These are phyloP conservation scores for Umbelopsis sp. DNA, from an alignment of 192 early-diverging fungal species.

Conservation along the genomic window DNA sequence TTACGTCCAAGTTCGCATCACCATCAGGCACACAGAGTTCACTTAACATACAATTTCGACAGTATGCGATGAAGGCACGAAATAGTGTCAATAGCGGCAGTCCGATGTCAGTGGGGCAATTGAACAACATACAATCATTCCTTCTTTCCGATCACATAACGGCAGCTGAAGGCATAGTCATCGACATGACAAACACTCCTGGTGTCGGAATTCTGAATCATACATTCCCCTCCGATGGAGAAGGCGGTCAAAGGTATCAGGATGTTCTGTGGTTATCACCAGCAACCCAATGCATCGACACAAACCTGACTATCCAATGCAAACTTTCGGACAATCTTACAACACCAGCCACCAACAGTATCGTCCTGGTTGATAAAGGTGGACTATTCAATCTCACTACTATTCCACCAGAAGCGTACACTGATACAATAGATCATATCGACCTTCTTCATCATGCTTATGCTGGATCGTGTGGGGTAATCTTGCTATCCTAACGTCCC, in stretches of 20 bases:
- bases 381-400: neutral
- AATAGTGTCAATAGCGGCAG: neutral
- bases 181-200: neutral
- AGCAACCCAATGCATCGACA: neutral
- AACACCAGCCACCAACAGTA: neutral
- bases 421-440: neutral
- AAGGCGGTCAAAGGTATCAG: neutral
- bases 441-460: neutral
- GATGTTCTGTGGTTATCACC: neutral
- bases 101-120: neutral
- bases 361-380: neutral
- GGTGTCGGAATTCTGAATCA: neutral
- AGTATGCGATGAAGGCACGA: neutral
- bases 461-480: neutral
- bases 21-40: neutral
- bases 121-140: conserved; percentile 1
- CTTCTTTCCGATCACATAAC: neutral
- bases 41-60: neutral
- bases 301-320: neutral
- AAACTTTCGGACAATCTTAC: neutral
- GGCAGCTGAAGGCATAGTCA: neutral
- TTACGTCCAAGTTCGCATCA: neutral
- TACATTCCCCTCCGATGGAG: neutral
- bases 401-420: neutral
- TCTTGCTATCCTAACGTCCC: neutral